phyloP scores from a whole-genome alignment of 805 yeast genomes.

The Komagataella pseudopastoris region DNA sequence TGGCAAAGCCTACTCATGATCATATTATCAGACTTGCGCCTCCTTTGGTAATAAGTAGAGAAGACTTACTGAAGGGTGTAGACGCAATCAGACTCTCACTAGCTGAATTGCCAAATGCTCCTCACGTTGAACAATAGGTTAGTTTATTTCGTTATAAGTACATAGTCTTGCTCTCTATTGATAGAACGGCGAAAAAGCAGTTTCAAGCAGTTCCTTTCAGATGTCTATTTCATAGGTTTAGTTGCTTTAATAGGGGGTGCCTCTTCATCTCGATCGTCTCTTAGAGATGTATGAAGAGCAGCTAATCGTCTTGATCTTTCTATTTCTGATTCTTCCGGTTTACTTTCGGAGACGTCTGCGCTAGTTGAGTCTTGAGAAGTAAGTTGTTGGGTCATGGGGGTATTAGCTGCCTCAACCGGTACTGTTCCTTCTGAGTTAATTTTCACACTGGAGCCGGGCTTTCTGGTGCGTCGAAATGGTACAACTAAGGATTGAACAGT shows the following conservation, averaged over 20 bases:
- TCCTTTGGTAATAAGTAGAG: constrained; percentile 82
- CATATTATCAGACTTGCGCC: constrained; percentile 94
- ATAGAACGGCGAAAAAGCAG: neutral
- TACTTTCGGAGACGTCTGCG: neutral
- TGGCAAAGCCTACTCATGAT: constrained; percentile 96
- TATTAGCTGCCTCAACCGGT: neutral
- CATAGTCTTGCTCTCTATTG: neutral
- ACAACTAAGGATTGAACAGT: neutral
- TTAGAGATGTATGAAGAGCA: constrained; percentile 13
- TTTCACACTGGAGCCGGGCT: neutral
- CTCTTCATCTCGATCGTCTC: constrained; percentile 24
- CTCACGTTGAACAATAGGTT: neutral
- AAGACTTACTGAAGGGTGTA: constrained; percentile 74
- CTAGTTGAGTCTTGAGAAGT: neutral
- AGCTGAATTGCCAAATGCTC: constrained; percentile 27
- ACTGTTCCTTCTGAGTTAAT: neutral
- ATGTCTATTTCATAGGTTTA: neutral
- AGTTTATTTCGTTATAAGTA: neutral
- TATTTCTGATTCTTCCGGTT: constrained; percentile 5
- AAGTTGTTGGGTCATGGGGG: neutral
- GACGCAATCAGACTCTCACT: constrained; percentile 54
- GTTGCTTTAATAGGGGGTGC: constrained; percentile 4
- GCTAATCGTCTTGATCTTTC: constrained; percentile 17
- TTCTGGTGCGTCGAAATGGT: neutral
- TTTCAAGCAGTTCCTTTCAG: neutral